Evolutionary conservation across 2,329 filamentous ascomycete species (phyloP).

Genomic region (Aspergillus japonicus): DNA sequence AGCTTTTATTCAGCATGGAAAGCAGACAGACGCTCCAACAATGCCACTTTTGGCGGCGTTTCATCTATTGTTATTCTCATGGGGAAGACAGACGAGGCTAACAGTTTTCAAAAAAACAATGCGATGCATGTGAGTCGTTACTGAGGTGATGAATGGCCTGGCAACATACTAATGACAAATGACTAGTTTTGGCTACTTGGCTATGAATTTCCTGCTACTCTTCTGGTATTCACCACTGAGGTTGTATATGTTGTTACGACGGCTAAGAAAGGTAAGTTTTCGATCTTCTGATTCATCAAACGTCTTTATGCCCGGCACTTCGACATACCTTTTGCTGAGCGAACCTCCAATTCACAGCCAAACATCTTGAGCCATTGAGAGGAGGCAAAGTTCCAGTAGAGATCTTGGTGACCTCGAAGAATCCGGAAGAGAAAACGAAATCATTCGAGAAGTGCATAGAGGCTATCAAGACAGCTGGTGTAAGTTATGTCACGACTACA

Average conservation of each 20-base stretch:
- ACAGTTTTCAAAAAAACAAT: constrained; percentile 91
- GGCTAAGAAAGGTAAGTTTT: constrained; percentile 79
- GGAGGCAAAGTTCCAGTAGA: constrained; percentile 90
- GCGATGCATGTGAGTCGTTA: constrained; percentile 78
- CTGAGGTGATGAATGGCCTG: not conserved
- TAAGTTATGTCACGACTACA: constrained; percentile 48
- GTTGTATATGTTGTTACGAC: constrained; percentile 91
- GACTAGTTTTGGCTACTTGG: constrained; percentile 94
- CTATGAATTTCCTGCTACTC: constrained; percentile 95
- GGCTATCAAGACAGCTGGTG: constrained; percentile 81
- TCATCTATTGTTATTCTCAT: constrained; percentile 86
- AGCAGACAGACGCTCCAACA: constrained; percentile 84
- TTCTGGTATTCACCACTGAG: constrained; percentile 89
- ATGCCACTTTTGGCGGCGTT: constrained; percentile 80
- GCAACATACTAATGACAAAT: not conserved
- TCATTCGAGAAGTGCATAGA: constrained; percentile 81
- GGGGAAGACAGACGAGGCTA: constrained; percentile 89
- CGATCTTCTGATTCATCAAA: not conserved
- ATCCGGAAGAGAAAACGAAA: constrained; percentile 86
- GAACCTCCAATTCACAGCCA: constrained; percentile 57
- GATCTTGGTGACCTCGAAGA: constrained; percentile 87
- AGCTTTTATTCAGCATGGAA: constrained; percentile 92
- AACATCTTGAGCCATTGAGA: constrained; percentile 88
- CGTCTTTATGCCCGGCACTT: not conserved
- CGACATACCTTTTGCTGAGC: not conserved